Evolutionary conservation across 2,329 filamentous ascomycete genomes (phyloP).

Genomic region (Ilyonectria mors-panacis): DNA sequence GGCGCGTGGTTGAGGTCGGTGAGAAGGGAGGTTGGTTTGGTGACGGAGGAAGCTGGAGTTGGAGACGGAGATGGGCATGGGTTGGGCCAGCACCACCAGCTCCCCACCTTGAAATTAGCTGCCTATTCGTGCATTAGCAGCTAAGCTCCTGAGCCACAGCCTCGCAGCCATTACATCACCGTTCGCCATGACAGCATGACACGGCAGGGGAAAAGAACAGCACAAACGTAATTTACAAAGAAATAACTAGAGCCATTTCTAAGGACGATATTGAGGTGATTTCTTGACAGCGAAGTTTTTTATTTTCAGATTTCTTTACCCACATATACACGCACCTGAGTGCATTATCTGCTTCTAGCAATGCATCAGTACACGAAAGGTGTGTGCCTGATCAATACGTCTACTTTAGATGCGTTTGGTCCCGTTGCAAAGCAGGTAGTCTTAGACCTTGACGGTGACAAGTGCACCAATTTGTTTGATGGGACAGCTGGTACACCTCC

Average conservation of each 20-base stretch:
- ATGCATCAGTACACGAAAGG: no score
- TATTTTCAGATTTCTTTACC: background rate
- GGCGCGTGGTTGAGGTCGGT: background rate
- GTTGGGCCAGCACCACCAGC: conserved; percentile 24
- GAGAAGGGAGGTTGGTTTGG: conserved; percentile 12
- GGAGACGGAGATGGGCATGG: conserved; percentile 21
- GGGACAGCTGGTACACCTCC: no score
- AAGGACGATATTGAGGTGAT: no score
- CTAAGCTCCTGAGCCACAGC: conserved; percentile 27
- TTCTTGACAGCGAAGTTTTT: background rate
- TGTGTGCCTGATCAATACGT: no score
- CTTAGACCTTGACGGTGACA: no score
- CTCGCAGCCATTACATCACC: conserved; percentile 45
- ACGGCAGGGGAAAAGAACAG: background rate
- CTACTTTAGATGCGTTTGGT: no score
- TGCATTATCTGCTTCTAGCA: no score
- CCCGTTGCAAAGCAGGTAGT: no score
- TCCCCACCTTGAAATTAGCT: conserved; percentile 36
- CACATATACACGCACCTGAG: no score
- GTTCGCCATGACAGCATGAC: background rate
- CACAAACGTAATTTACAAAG: no score
- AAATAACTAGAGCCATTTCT: no score
- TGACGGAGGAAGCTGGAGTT: conserved; percentile 28
- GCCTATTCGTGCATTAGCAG: conserved; percentile 29
- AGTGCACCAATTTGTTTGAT: no score